Conservation (phyloP, 2,329 filamentous ascomycete genomes). For the Pleomassaria siparia region DNA sequence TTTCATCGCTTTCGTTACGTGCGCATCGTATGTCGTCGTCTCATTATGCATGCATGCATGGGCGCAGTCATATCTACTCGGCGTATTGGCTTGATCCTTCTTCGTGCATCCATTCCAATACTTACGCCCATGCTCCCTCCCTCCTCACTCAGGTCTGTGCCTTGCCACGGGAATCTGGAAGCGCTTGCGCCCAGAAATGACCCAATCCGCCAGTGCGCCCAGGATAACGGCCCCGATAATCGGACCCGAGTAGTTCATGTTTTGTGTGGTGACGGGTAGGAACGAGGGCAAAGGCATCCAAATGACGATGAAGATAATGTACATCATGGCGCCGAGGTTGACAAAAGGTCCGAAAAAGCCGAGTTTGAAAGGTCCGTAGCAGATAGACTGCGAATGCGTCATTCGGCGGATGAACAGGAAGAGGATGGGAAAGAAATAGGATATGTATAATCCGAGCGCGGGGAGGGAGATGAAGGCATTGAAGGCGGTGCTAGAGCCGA, state of each 20-base stretch:
- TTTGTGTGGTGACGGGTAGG: conserved; percentile 19
- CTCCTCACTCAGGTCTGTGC: conserved; percentile 3
- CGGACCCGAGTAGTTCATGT: conserved; percentile 34
- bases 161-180: conserved; percentile 23
- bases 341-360: conserved; percentile 20
- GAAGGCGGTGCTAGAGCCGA: conserved; percentile 28
- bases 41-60: too few species aligned
- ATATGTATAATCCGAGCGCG: conserved; percentile 30
- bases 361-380: conserved; percentile 25
- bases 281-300: conserved; percentile 30
- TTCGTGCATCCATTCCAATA: too few species aligned
- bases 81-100: too few species aligned
- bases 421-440: conserved; percentile 32
- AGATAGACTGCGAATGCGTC: conserved; percentile 9
- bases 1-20: too few species aligned
- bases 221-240: conserved; percentile 23
- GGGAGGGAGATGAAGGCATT: conserved; percentile 35
- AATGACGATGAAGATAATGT: conserved; percentile 24
- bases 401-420: conserved; percentile 23
- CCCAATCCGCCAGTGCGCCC: conserved; percentile 25
- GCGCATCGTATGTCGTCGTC: too few species aligned
- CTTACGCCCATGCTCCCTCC: too few species aligned
- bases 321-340: conserved; percentile 26
- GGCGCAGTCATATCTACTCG: too few species aligned
- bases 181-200: conserved; percentile 23